Percentiles rank a stretch among this genome's conserved stretches.
These are phyloP conservation scores for Phialophora chinensis DNA, from an alignment of 2,329 filamentous ascomycete genomes.

Conservation along the genomic window DNA sequence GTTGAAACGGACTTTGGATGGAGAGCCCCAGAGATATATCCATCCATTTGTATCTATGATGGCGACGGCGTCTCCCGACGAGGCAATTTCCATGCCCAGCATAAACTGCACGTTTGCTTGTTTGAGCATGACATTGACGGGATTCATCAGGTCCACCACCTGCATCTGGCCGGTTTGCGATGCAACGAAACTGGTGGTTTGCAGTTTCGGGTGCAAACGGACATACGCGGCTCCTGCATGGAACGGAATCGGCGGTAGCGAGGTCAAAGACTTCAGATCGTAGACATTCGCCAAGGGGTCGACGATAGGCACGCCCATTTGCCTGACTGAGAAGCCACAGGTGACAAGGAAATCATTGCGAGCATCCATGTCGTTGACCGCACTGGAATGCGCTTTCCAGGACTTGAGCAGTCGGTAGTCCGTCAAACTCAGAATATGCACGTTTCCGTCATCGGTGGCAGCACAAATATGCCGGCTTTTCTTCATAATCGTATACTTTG, in stretches of 20 bases:
- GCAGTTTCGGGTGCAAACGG: conserved; percentile 93
- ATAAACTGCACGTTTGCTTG: conserved; percentile 82
- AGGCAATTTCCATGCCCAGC: conserved; percentile 81
- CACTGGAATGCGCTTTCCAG: conserved; percentile 88
- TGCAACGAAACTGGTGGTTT: conserved; percentile 91
- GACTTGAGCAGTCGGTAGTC: conserved; percentile 79
- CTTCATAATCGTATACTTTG: conserved; percentile 90
- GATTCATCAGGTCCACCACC: conserved; percentile 93
- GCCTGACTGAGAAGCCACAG: conserved; percentile 87
- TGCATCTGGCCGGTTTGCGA: conserved; percentile 94
- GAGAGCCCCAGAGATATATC: conserved; percentile 88
- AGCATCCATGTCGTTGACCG: conserved; percentile 96
- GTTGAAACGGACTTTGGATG: conserved; percentile 82
- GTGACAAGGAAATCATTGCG: conserved; percentile 94
- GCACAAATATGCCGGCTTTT: conserved; percentile 87
- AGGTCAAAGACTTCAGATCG: conserved; percentile 86
- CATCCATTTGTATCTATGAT: conserved; percentile 78
- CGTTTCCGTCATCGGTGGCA: conserved; percentile 78
- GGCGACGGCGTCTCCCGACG: conserved; percentile 83
- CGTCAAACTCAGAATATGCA: conserved; percentile 83
- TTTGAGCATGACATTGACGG: conserved; percentile 82
- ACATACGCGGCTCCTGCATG: conserved; percentile 93
- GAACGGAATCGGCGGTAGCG: conserved; percentile 87
- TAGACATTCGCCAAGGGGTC: conserved; percentile 96
- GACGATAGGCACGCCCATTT: conserved; percentile 78